Conservation (phyloP, 805 yeast species). For the Zygosaccharomyces bailii region DNA sequence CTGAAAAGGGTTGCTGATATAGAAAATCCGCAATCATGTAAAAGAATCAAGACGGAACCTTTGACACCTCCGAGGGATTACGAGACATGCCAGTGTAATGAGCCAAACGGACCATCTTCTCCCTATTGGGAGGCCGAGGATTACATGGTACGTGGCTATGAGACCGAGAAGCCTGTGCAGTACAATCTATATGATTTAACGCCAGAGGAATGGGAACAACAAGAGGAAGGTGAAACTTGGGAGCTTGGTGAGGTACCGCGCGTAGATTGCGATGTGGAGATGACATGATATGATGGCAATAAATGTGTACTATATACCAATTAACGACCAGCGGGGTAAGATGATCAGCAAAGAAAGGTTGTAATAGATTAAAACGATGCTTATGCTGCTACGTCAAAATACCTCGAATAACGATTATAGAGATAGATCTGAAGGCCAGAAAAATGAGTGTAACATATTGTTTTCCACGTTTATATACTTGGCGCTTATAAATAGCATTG, state of each 20-base stretch:
- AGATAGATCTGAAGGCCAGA: neutral
- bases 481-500: neutral
- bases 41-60: slow-evolving; percentile 3
- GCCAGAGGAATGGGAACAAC: slow-evolving; percentile 23
- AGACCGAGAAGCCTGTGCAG: slow-evolving; percentile 16
- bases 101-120: slow-evolving; percentile 8
- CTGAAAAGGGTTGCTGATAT: slow-evolving; percentile 3
- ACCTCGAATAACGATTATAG: neutral
- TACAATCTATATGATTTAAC: slow-evolving; percentile 26
- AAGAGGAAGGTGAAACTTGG: neutral
- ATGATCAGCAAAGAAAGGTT: neutral
- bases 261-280: slow-evolving; percentile 4
- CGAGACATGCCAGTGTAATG: neutral
- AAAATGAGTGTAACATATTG: neutral
- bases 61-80: slow-evolving; percentile 4
- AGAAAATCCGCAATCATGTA: slow-evolving; percentile 1
- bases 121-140: slow-evolving; percentile 30
- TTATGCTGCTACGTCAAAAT: neutral
- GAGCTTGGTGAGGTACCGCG: slow-evolving; percentile 4
- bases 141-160: slow-evolving; percentile 30
- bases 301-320: slow-evolving; percentile 1
- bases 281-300: slow-evolving; percentile 4
- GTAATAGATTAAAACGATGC: neutral
- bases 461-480: neutral
- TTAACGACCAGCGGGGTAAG: neutral